Percentiles rank a stretch among this genome's conserved stretches.
Conservation (phyloP, 2,329 filamentous ascomycete species). For the Trichoderma brevicompactum region DNA sequence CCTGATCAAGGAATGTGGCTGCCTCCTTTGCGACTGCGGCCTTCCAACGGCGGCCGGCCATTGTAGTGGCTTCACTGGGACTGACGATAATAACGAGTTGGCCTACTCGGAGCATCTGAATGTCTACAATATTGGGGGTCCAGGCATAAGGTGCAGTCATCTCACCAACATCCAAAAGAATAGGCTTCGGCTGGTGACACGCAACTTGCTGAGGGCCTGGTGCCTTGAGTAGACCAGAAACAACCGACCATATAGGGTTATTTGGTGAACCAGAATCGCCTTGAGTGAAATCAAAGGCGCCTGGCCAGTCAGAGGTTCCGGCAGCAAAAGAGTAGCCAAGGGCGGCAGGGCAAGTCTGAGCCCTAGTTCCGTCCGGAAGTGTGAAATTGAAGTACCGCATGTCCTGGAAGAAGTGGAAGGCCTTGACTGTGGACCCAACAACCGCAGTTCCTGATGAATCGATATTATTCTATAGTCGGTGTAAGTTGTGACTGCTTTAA, state of each 20-base stretch:
- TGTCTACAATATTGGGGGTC: conserved; percentile 89
- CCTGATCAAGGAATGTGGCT: conserved; percentile 51
- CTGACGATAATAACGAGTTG: conserved; percentile 83
- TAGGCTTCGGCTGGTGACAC: conserved; percentile 82
- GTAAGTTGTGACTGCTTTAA: background rate
- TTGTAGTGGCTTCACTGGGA: conserved; percentile 87
- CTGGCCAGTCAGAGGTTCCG: conserved; percentile 89
- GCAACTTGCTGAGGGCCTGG: conserved; percentile 70
- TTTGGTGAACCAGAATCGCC: conserved; percentile 72
- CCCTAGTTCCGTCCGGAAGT: conserved; percentile 71
- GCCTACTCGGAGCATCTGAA: conserved; percentile 83
- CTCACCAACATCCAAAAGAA: conserved; percentile 86
- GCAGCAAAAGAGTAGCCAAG: conserved; percentile 92
- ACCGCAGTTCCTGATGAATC: conserved; percentile 54
- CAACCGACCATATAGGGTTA: conserved; percentile 79
- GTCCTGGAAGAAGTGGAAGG: conserved; percentile 84
- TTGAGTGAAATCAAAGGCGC: conserved; percentile 91
- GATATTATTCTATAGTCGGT: conserved; percentile 56
- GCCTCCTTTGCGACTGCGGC: conserved; percentile 64
- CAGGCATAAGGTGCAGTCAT: conserved; percentile 79
- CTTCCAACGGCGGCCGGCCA: conserved; percentile 89
- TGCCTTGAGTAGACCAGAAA: conserved; percentile 71
- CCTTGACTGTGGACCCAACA: conserved; percentile 69
- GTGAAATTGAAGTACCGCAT: conserved; percentile 76
- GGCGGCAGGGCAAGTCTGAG: conserved; percentile 80